A percentile compares a stretch with the other conserved stretches of the same genome.
Evolutionary conservation across 2,329 filamentous ascomycete genomes (phyloP).

Genomic region (Juglanconis oblonga): DNA sequence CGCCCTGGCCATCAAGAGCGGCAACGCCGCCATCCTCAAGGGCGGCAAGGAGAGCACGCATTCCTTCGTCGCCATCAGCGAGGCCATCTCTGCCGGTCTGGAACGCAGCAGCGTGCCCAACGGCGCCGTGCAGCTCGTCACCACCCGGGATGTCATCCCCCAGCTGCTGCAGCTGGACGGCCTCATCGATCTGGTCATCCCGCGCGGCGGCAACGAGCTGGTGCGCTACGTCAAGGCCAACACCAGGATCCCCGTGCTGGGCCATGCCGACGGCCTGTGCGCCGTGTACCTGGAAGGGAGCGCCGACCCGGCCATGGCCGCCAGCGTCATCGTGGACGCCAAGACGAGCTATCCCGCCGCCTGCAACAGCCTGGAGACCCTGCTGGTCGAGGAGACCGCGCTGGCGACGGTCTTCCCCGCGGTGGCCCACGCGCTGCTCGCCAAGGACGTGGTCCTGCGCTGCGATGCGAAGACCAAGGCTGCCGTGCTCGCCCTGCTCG

Average conservation of each 20-base stretch:
- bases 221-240: slow-evolving; percentile 86
- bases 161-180: slow-evolving; percentile 82
- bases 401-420: slow-evolving; percentile 65
- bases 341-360: slow-evolving; percentile 95
- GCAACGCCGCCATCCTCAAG: slow-evolving; percentile 95
- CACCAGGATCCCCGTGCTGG: slow-evolving; percentile 92
- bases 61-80: slow-evolving; percentile 90
- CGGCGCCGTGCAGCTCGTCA: slow-evolving; percentile 87
- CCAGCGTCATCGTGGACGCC: slow-evolving; percentile 78
- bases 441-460: slow-evolving; percentile 75
- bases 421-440: slow-evolving; percentile 71
- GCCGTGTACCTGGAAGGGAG: slow-evolving; percentile 79
- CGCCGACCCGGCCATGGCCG: slow-evolving; percentile 69
- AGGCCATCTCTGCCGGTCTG: slow-evolving; percentile 77
- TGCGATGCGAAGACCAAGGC: slow-evolving; percentile 71
- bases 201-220: slow-evolving; percentile 84
- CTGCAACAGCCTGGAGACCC: slow-evolving; percentile 90
- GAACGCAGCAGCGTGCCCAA: slow-evolving; percentile 73
- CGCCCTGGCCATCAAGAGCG: slow-evolving; percentile 91
- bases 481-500: slow-evolving; percentile 44
- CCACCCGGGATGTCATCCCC: slow-evolving; percentile 85
- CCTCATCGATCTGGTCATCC: slow-evolving; percentile 93
- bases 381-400: slow-evolving; percentile 75
- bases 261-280: slow-evolving; percentile 93
- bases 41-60: slow-evolving; percentile 94